Evolutionary conservation across 768 basidiomycete genomes (phyloP), one percentile per base, ranked within the genome.

Genomic region (Tulasnella sp.): DNA sequence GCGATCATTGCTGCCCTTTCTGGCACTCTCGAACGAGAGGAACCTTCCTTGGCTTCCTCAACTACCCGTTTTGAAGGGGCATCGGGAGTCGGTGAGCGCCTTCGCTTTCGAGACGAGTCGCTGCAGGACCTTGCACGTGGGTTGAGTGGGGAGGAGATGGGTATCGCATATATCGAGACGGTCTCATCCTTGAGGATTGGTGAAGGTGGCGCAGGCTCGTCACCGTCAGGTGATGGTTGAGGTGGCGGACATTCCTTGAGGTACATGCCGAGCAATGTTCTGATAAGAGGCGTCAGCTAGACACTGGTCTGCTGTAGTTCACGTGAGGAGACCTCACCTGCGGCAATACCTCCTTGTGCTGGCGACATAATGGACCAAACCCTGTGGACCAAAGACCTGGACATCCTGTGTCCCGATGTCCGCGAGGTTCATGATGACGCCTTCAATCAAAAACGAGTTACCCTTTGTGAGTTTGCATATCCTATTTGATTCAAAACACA

Each of bases 351-450:
- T 71, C 9, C 90, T 77, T 78, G 84, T 82, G 2, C 83, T 76
- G 17, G 87, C 84, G 38, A 92, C 65, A 59, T 76, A 76, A 68
- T 92, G 87, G 15, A 75, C 66, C n/a, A 85, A 68, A 30, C 87
- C 89, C 11, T 75, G 75, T 2, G 92, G 92, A 2, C 91, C 92
- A 21, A 80, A 71, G 21, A 94, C 65, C 46, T 79, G 71, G 34
- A 94, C 63, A 43, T 76, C 72, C 17, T 74, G 69, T 30, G 82
- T 76, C 0, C 79, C 77, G 0, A 78, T 77, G 71, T 94, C 92
- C 15, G 87, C 87, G 59, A 85, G 74, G 1, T 81, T 80, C 87
- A 93, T 87, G 21, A 90, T 60, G 9, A 90, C 67, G 0, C 90
- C 91, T 87, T 17, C 27, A 55, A 30, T 4, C 31, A 43, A 22